Evolutionary conservation across 2,329 filamentous ascomycete genomes (phyloP).

Genomic region (Myriangium duriaei): DNA sequence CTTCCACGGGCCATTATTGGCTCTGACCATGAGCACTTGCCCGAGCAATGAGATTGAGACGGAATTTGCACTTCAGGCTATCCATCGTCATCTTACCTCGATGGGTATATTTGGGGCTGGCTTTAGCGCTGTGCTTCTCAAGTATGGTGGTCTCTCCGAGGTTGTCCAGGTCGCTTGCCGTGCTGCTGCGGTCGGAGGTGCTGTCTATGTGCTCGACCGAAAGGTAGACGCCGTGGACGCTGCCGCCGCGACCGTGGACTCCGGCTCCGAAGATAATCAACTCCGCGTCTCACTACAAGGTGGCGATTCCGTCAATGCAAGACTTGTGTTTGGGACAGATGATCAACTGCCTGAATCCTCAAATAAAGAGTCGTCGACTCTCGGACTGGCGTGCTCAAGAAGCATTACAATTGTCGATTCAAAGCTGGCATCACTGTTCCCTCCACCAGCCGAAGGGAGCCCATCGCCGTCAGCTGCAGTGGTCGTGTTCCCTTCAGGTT

Average conservation of each 20-base stretch:
- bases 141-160: slow-evolving; percentile 85
- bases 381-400: slow-evolving; percentile 10
- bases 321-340: slow-evolving; percentile 19
- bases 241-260: slow-evolving; percentile 9
- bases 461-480: slow-evolving; percentile 63
- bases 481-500: slow-evolving; percentile 49
- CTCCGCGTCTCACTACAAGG: slow-evolving; percentile 16
- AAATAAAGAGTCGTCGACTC: not conserved
- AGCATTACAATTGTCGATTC: slow-evolving; percentile 56
- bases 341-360: slow-evolving; percentile 16
- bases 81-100: slow-evolving; percentile 70
- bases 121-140: slow-evolving; percentile 79
- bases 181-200: slow-evolving; percentile 80
- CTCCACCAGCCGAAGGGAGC: slow-evolving; percentile 57
- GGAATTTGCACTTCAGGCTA: slow-evolving; percentile 57
- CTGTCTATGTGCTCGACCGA: slow-evolving; percentile 73
- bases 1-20: slow-evolving; percentile 52
- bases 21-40: slow-evolving; percentile 64
- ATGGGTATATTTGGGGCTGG: slow-evolving; percentile 80
- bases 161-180: slow-evolving; percentile 85
- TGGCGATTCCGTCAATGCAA: slow-evolving; percentile 20
- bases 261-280: not conserved
- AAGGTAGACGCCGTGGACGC: slow-evolving; percentile 37
- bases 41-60: slow-evolving; percentile 42
- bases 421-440: slow-evolving; percentile 54